Evolutionary conservation across 768 basidiomycete genomes (phyloP), one percentile per base, ranked within the genome.

Genomic region (Suillus plorans): DNA sequence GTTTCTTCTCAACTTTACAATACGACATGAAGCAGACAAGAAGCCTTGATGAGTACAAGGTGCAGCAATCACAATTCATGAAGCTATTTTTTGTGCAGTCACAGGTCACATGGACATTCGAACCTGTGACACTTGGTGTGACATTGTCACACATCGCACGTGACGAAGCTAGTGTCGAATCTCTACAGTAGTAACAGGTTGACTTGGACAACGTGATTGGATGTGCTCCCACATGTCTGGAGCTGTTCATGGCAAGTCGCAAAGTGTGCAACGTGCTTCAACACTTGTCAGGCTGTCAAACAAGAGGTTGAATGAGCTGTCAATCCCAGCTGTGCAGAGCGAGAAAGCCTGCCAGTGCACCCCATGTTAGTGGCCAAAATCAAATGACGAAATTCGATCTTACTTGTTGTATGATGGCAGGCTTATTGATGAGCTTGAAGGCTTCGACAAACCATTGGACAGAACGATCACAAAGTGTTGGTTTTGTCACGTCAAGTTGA

Each of bases 361-460:
- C 42, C 16, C 42, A 42, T 42, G 16, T 42, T 16, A 42, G 37
- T 37, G 37, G 37, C 37, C 37, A 7, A 25, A 56, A 4, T 59
- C 20, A 39, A 22, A 42, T n/a, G 20, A 31, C 10, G 9, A 59
- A 14, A 44, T 22, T 9, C 22, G n/a, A 59, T 64, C 70, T 22
- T 39, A 78, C 79, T 69, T 75, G 76, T 61, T 71, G 71, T 8
- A 81, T 67, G 8, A 79, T 62, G 0, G 68, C 69, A 18, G 66
- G 52, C 4, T 72, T 68, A 58, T 76, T 77, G 10, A 81, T 59
- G 0, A 67, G 67, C 6, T 69, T 52, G 61, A 70, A 77, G 10
- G 74, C 77, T 57, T 74, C 72, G 66, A 75, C 74, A n/a, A 81
- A 44, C 78, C 78, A 81, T 3, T 64, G 16, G 0, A 73, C 67